These are phyloP conservation scores for Pythium myriotylum DNA, from an alignment of 352 stramenopile species.

Conservation along the genomic window DNA sequence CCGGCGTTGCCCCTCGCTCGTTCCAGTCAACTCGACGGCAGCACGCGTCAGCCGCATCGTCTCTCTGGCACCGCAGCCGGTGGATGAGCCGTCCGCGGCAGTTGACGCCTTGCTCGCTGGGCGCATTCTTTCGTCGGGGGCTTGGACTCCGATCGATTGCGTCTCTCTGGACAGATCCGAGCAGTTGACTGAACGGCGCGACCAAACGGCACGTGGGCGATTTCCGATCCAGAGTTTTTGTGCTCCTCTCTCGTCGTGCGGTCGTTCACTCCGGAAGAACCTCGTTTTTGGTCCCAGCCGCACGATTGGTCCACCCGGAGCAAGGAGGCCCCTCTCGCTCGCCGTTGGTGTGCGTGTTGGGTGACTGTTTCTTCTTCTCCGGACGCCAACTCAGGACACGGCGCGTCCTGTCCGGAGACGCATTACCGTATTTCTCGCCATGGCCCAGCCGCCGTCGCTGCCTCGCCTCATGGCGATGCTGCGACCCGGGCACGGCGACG, in stretches of 20 bases:
- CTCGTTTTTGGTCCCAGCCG: not conserved
- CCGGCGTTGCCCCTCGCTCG: not conserved
- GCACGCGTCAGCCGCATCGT: not conserved
- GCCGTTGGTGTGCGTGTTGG: constrained; percentile 9
- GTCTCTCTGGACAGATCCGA: constrained; percentile 12
- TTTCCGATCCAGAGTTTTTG: too few species aligned
- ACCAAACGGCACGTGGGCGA: too few species aligned
- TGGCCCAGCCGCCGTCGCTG: constrained; percentile 27
- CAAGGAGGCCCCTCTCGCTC: not conserved
- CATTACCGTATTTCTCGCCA: too few species aligned
- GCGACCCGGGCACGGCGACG: constrained; percentile 7
- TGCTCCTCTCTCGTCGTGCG: not conserved
- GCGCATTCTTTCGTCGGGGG: not conserved
- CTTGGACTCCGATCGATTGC: not conserved
- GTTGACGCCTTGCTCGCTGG: not conserved
- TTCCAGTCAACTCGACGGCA: constrained; percentile 3
- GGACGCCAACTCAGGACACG: constrained; percentile 2
- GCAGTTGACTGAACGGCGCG: constrained; percentile 11
- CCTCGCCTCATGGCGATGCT: constrained; percentile 37
- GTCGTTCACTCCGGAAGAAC: not conserved
- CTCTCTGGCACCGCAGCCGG: not conserved
- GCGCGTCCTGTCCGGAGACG: not conserved
- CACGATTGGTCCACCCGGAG: constrained; percentile 21
- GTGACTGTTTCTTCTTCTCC: constrained; percentile 18
- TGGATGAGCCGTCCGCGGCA: not conserved